Percentiles rank a stretch among this genome's conserved stretches.
Evolutionary conservation across 2,329 filamentous ascomycete species (phyloP).

Genomic region (Lecanicillium sp.): DNA sequence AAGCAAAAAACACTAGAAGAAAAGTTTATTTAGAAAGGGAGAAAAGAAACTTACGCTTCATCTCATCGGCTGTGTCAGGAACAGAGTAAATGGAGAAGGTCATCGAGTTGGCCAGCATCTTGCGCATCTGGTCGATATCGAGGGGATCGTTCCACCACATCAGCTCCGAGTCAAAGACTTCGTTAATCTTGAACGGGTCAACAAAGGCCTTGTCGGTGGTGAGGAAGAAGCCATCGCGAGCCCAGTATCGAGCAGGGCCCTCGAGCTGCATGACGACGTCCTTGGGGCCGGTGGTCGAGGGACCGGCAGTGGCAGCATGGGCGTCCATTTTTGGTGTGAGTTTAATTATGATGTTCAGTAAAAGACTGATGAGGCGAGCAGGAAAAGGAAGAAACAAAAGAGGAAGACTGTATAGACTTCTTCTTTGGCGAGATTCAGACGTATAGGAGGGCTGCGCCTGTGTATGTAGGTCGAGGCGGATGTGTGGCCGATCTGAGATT

Average conservation of each 20-base stretch:
- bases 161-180: conserved; percentile 45
- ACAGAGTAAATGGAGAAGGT: conserved; percentile 50
- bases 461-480: no score
- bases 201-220: conserved; percentile 52
- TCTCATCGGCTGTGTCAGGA: conserved; percentile 27
- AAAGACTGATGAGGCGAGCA: neutral
- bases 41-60: conserved; percentile 23
- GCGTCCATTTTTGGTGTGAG: conserved; percentile 3
- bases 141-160: conserved; percentile 53
- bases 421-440: no score
- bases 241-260: conserved; percentile 34
- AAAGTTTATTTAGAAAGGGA: no score
- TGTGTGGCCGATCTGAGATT: no score
- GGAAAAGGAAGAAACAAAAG: neutral
- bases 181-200: conserved; percentile 44
- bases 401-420: no score
- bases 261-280: conserved; percentile 15
- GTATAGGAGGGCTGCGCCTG: no score
- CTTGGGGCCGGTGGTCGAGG: conserved; percentile 5
- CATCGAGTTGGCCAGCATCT: conserved; percentile 48
- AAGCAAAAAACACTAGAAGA: no score
- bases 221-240: conserved; percentile 46
- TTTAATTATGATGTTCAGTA: neutral
- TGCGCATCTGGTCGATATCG: conserved; percentile 37
- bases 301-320: conserved; percentile 3